Evolutionary conservation across 2,329 filamentous ascomycete species (phyloP).

Genomic region (Curvularia spicifera): DNA sequence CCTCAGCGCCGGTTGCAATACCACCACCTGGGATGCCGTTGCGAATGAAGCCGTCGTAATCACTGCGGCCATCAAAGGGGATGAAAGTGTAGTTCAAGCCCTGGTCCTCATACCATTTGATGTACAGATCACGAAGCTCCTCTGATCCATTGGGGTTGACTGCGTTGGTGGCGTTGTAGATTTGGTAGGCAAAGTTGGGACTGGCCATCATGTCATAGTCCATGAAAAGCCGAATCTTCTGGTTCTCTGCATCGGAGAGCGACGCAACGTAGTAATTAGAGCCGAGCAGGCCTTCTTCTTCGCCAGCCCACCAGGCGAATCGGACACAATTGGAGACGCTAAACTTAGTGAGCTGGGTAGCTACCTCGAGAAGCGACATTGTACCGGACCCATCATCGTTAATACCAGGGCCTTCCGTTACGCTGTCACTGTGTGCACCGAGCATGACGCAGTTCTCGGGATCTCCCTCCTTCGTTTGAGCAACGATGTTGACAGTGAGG

Average conservation of each 20-base stretch:
- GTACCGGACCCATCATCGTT: slow-evolving; percentile 53
- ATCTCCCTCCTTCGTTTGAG: slow-evolving; percentile 49
- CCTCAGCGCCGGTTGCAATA: slow-evolving; percentile 51
- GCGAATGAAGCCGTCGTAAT: slow-evolving; percentile 52
- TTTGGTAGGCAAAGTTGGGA: slow-evolving; percentile 50
- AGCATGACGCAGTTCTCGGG: slow-evolving; percentile 51
- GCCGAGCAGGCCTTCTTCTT: slow-evolving; percentile 51
- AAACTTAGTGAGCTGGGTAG: slow-evolving; percentile 50
- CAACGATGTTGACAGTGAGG: slow-evolving; percentile 55
- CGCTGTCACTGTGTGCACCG: slow-evolving; percentile 51
- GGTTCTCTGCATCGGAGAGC: slow-evolving; percentile 45
- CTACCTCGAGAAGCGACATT: slow-evolving; percentile 50
- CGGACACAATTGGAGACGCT: slow-evolving; percentile 50
- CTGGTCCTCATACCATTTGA: slow-evolving; percentile 47
- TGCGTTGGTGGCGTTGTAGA: slow-evolving; percentile 51
- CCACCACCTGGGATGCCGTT: slow-evolving; percentile 51
- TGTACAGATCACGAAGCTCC: slow-evolving; percentile 48
- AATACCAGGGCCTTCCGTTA: slow-evolving; percentile 51
- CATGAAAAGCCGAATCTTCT: slow-evolving; percentile 52
- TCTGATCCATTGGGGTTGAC: slow-evolving; percentile 47
- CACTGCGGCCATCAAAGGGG: slow-evolving; percentile 50
- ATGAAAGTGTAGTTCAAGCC: slow-evolving; percentile 49
- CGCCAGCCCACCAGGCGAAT: slow-evolving; percentile 51
- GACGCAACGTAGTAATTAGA: slow-evolving; percentile 49
- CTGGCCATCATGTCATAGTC: slow-evolving; percentile 54